Percentiles rank a stretch among this genome's conserved stretches.
Evolutionary conservation across 2,329 filamentous ascomycete genomes (phyloP).

Genomic region (Penicillium sp.): DNA sequence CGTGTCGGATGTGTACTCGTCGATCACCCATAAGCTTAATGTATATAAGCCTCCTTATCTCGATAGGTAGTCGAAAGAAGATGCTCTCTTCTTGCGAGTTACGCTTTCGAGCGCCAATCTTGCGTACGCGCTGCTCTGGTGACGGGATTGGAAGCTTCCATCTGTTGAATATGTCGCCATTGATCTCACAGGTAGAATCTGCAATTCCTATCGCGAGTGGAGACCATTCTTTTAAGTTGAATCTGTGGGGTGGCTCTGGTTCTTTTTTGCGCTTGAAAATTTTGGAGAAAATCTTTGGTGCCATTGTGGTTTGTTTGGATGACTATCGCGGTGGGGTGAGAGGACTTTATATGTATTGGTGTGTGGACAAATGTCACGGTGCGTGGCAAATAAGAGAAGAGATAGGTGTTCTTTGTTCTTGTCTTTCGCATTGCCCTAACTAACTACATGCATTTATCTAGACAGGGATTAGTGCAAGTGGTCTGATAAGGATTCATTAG

Average conservation of each 20-base stretch:
- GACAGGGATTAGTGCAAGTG: no score
- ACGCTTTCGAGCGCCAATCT: not conserved
- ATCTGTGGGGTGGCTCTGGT: not conserved
- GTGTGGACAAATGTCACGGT: not conserved
- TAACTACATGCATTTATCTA: no score
- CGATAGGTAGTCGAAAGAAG: slow-evolving; percentile 3
- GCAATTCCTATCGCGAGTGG: slow-evolving; percentile 5
- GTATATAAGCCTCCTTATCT: slow-evolving; percentile 6
- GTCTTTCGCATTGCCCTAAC: no score
- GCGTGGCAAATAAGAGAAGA: not conserved
- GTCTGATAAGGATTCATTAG: no score
- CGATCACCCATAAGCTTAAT: slow-evolving; percentile 5
- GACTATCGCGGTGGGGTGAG: not conserved
- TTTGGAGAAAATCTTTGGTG: slow-evolving; percentile 1
- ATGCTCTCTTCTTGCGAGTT: not conserved
- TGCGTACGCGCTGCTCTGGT: slow-evolving; percentile 1
- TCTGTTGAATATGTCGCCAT: slow-evolving; percentile 6
- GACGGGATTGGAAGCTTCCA: slow-evolving; percentile 8
- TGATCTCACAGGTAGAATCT: slow-evolving; percentile 7
- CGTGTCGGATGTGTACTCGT: slow-evolving; percentile 4
- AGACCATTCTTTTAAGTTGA: not conserved
- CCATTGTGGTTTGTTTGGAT: not conserved
- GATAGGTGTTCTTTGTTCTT: no score
- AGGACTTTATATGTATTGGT: not conserved
- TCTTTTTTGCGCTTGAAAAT: slow-evolving; percentile 3